phyloP scores from a whole-genome alignment of 495 filamentous ascomycete species.

The Neurospora sp. region DNA sequence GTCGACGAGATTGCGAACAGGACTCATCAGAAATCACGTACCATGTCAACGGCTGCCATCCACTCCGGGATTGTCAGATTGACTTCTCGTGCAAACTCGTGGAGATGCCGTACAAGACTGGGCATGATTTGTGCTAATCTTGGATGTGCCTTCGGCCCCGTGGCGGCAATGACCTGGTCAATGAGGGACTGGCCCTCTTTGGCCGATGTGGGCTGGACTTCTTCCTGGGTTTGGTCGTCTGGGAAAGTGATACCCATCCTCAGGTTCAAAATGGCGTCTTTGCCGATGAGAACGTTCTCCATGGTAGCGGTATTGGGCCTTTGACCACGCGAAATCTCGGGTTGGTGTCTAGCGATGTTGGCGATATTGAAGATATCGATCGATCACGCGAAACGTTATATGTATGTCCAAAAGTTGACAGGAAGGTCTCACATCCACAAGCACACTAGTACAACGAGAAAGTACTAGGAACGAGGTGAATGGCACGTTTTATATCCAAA shows the following conservation, averaged over 20 bases:
- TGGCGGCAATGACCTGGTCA: constrained; percentile 58
- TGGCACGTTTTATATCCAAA: background rate
- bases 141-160: constrained; percentile 53
- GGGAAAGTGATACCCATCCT: background rate
- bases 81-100: constrained; percentile 51
- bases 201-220: background rate
- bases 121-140: constrained; percentile 44
- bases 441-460: background rate
- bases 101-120: constrained; percentile 45
- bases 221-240: background rate
- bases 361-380: background rate
- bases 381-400: background rate
- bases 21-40: constrained; percentile 10
- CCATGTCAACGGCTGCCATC: constrained; percentile 34
- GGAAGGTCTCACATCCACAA: background rate
- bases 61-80: constrained; percentile 47
- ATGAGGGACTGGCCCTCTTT: constrained; percentile 53
- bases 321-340: background rate
- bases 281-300: background rate
- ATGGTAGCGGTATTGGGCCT: background rate
- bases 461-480: background rate
- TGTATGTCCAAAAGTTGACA: background rate
- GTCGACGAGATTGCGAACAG: background rate
- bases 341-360: background rate
- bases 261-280: background rate